Evolutionary conservation across 768 basidiomycete species (phyloP).

Genomic region (Lyophyllum decastes): DNA sequence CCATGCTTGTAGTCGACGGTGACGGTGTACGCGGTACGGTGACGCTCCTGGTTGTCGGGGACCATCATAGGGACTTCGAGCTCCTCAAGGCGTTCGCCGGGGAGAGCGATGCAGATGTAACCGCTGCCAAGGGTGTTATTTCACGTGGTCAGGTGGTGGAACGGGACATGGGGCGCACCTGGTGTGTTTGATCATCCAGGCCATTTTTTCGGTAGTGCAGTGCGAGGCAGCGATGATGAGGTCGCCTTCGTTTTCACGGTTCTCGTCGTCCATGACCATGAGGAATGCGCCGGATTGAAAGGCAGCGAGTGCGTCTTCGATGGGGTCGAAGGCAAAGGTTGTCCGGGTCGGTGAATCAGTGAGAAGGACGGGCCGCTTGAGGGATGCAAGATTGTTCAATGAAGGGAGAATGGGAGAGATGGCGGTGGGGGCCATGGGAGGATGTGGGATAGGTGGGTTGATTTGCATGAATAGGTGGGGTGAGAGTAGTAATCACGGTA

Average conservation of each 20-base stretch:
- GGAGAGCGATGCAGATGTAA: conserved; percentile 89
- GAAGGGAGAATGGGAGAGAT: conserved; percentile 2
- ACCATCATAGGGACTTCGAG: conserved; percentile 95
- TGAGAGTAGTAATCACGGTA: neutral
- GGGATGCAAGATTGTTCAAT: neutral
- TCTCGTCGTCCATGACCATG: conserved; percentile 97
- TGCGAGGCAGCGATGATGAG: conserved; percentile 84
- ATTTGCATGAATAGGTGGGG: neutral
- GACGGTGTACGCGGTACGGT: conserved; percentile 92
- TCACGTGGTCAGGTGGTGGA: neutral
- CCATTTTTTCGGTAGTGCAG: conserved; percentile 96
- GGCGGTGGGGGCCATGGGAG: conserved; percentile 14
- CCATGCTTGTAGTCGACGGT: conserved; percentile 94
- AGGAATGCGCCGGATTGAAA: conserved; percentile 85
- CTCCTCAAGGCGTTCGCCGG: conserved; percentile 69
- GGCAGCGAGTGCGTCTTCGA: conserved; percentile 78
- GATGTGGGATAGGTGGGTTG: neutral
- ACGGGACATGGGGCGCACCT: conserved; percentile 55
- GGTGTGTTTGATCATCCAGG: conserved; percentile 96
- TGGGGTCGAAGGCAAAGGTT: conserved; percentile 71
- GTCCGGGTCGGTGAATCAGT: conserved; percentile 30
- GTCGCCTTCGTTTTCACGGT: conserved; percentile 96
- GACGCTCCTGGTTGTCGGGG: conserved; percentile 84
- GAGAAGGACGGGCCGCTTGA: conserved; percentile 30
- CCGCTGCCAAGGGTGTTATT: conserved; percentile 55